A percentile compares a stretch with the other conserved stretches of the same genome.
These are phyloP conservation scores for Neurospora sp. DNA, from an alignment of 495 filamentous ascomycete genomes.

Conservation along the genomic window DNA sequence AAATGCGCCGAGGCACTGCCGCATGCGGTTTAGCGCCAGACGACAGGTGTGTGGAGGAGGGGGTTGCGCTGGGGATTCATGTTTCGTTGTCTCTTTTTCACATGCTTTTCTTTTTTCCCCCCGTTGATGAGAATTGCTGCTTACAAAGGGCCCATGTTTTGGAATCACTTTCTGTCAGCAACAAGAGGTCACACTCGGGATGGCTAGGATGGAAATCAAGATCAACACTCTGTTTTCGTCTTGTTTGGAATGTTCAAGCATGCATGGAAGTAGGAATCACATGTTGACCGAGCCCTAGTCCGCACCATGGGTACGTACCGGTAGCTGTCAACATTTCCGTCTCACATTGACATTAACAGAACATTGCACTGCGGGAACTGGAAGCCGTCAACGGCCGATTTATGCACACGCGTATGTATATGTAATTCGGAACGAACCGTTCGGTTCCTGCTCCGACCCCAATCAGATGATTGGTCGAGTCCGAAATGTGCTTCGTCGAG, in stretches of 20 bases:
- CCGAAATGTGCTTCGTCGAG: background rate
- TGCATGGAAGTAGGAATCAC: background rate
- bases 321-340: background rate
- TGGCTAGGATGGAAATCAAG: background rate
- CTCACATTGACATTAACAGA: background rate
- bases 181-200: background rate
- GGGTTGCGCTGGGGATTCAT: background rate
- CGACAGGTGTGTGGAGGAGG: background rate
- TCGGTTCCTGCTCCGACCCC: background rate
- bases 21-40: slow-evolving; percentile 18
- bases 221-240: background rate
- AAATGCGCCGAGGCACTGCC: slow-evolving; percentile 26
- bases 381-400: background rate
- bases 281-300: background rate
- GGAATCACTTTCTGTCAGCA: background rate
- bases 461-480: background rate
- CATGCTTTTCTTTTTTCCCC: background rate
- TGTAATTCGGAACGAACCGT: background rate
- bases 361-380: background rate
- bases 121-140: background rate
- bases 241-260: background rate
- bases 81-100: background rate
- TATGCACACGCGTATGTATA: background rate
- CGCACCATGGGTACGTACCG: background rate
- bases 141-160: background rate